Base-by-base conservation (phyloP, 768 basidiomycete genomes). In the Coprinopsis sp. region DNA sequence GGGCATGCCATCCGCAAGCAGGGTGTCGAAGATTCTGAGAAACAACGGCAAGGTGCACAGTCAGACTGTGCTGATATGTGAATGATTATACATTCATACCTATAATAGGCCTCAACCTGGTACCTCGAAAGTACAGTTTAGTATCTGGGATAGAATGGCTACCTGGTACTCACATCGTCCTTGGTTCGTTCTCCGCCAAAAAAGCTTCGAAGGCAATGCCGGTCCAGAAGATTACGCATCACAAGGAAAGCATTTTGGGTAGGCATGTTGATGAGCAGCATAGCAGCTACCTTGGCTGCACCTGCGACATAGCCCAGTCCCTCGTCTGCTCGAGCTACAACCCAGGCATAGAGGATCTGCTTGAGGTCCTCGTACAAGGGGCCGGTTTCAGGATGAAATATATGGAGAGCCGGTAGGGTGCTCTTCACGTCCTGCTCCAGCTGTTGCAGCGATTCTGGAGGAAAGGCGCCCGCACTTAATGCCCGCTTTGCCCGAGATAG, bases 1-100 rank as follows among this genome's bases (percentile, higher is more conserved):
- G 1, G 92, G 92, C 91, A 95, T 92, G 23, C 84, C 82, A 62
- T 95, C 92, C 14, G 92, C 92, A 24, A 94, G 73, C 19, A 94
- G 63, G 1, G 92, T 94, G 60, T 94, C 92, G 53, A 95, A 95
- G 58, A 94, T 92, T 56, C 90, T 92, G 56, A 23, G 18, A 19
- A 25, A 21, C 27, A 31, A 3, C 25, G 44, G 52, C 44, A 56
- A 46, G 39, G 34, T 24, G 36, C 31, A 28, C 11, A 12, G 25
- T 37, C 16, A 47, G 4, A 49, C n/a, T 10, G n/a, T 27, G 45
- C 52, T 19, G 28, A 36, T 37, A n/a, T n/a, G n/a, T n/a, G n/a
- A n/a, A n/a, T n/a, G n/a, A n/a, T n/a, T n/a, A n/a, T 36, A 29
- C 24, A 33, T 51, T 49, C 44, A 59, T 57, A 91, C 89, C 91